phyloP scores from a whole-genome alignment of 2,329 filamentous ascomycete genomes.

The Incumbomyces lentus region DNA sequence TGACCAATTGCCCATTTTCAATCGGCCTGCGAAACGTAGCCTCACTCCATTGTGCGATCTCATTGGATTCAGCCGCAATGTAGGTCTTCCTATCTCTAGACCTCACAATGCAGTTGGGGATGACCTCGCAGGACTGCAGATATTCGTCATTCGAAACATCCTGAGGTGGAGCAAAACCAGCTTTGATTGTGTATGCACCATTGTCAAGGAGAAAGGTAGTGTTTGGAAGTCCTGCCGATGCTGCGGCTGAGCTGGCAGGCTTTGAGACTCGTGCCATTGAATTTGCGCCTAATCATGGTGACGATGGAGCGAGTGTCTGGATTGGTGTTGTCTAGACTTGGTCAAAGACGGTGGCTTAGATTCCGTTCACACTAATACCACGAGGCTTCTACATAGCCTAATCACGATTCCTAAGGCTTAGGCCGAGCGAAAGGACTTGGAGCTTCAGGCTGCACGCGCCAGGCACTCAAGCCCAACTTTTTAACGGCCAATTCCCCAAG shows the following conservation, averaged over 20 bases:
- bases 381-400: too few species aligned
- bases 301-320: too few species aligned
- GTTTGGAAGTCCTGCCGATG: slow-evolving; percentile 37
- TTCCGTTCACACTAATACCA: too few species aligned
- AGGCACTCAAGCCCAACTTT: too few species aligned
- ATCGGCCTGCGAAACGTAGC: slow-evolving; percentile 77
- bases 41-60: slow-evolving; percentile 82
- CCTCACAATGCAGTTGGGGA: slow-evolving; percentile 83
- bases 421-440: too few species aligned
- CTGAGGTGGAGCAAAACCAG: slow-evolving; percentile 55
- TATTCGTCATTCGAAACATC: slow-evolving; percentile 32
- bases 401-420: too few species aligned
- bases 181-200: slow-evolving; percentile 83
- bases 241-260: background rate
- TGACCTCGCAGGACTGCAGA: slow-evolving; percentile 48
- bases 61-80: slow-evolving; percentile 65
- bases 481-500: too few species aligned
- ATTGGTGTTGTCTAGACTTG: too few species aligned
- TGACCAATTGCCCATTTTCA: slow-evolving; percentile 89
- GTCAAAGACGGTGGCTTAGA: too few species aligned
- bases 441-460: too few species aligned
- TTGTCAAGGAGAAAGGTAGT: slow-evolving; percentile 85
- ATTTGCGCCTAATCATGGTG: too few species aligned
- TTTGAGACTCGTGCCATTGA: background rate
- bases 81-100: slow-evolving; percentile 70